Evolutionary conservation across 768 basidiomycete genomes (phyloP), one percentile per base, ranked within the genome.

Genomic region (Phanerochaete sordida): DNA sequence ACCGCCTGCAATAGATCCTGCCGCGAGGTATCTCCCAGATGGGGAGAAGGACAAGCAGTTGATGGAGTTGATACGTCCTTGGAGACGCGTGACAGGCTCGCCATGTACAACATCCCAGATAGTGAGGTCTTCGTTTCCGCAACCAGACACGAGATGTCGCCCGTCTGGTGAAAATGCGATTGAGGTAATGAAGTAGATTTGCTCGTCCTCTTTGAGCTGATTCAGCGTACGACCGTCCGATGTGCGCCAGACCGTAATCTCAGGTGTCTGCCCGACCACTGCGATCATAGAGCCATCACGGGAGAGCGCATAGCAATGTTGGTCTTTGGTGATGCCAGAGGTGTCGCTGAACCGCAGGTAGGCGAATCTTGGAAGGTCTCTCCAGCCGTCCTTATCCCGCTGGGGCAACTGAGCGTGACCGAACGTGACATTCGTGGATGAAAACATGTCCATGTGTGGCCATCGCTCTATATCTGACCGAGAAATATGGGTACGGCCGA

Each of bases 41-140:
- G n/a, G n/a, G n/a, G 62, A 62, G 48, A 63, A 64, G 7, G 46
- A 11, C 21, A 26, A 11, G n/a, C 11, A 11, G 21, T 11, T 23
- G 7, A 47, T 11, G 3, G 46, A 47, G 46, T 47, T 11, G 7
- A 21, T 47, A 21, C 23, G 46, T 47, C 48, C 48, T n/a, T n/a
- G 26, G 9, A 49, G n/a, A 5, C 28, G 26, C 28, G 27, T 9
- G 12, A 49, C 27, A 26, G 24, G 24, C 4, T 26, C 48, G 2
- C 48, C 12, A 13, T 9, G 5, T 2, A 6, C 48, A 1, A 49
- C 12, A 1, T 30, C 4, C 48, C 48, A 49, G 11, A 49, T 28
- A 28, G 13, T 49, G 1, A n/a, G 15, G 24, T 23, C 27, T 13
- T n/a, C 13, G 28, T 49, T 26, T 6, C 11, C n/a, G 12, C 12